Base-by-base conservation (phyloP, 192 early-diverging fungal species). In the Coemansia asiatica region DNA sequence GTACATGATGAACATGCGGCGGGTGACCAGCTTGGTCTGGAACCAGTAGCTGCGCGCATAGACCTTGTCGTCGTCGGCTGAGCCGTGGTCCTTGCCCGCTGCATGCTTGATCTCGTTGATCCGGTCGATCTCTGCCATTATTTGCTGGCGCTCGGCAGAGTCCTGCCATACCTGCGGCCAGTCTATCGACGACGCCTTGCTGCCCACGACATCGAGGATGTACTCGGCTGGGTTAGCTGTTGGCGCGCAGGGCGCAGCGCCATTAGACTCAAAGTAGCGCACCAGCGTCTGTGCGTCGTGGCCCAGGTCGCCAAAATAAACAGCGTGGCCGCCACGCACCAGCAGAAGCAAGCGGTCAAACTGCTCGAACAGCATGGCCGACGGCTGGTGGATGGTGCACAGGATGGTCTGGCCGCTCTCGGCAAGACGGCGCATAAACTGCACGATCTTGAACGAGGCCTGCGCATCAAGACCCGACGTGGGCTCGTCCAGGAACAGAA, bases 401-500 rank as follows among this genome's bases (percentile, higher is more conserved):
- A 87, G 84, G 60, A 89, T 88, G 51, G 87, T 87, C 81, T 86
- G 87, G 55, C 86, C 88, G 46, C 84, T 83, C 56, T 86, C 78
- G 33, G 89, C 83, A 69, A 88, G 68, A 61, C 81, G 77, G 64
- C 84, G 85, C 85, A 90, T 79, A 72, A 93, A 90, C 64, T 87
- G 84, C 66, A 89, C 79, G 60, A 90, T 83, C 78, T 91, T 88
- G 71, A 87, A 88, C 0, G 90, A 88, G 19, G 90, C 82, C 68
- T 94, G 92, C 2, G 88, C 86, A 75, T 90, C 89, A 15, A 91
- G 80, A 47, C 95, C 95, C 22, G 90, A 92, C 6, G 92, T 95
- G 50, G 95, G 95, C 69, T 91, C 95, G 78, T 95, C 93, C 61
- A 95, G 83, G 82, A 97, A 92, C 31, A 97, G 85, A 40, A 91